Base-by-base conservation (phyloP, 2,329 filamentous ascomycete genomes). In the Exophiala lecanii-corni region DNA sequence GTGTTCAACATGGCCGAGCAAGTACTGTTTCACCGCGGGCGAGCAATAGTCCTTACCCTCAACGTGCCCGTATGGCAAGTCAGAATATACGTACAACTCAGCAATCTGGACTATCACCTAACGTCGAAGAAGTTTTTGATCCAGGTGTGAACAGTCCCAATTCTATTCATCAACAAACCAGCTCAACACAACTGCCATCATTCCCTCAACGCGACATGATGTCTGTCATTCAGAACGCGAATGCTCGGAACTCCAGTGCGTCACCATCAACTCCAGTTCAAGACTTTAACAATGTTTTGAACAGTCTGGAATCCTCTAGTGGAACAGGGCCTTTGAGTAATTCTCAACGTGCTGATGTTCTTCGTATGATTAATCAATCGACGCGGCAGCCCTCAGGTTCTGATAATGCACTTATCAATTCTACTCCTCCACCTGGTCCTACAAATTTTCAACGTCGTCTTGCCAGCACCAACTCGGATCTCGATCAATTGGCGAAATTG, bases 401-500 rank as follows among this genome's bases (percentile, higher is more conserved):
- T 12, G 78, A 79, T 58, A 81, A 78, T 50, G 76, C 78, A 2
- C 65, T 81, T 9, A 68, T 75, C 33, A 74, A 72, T 12, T 76
- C 76, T 3, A 70, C 65, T 9, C 69, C 77, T 0, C 76, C 76
- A 1, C 65, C 71, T 1, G 73, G 78, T 64, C 73, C 75, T 1
- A 68, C 71, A 18, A 66, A 68, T 48, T 70, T 69, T 53, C 60
- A 62, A 23, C 58, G 58, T 20, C 66, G 63, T 12, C 63, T 92
- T 49, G 77, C 74, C 34, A 77, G 77, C 47, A 89, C 84, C 3
- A 76, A 84, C 49, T 73, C 82, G 10, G 85, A 94, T 50, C 76
- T 96, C 19, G 86, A 92, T 39, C 76, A 84, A 20, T 73, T 97
- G 2, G 79, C 86, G 50, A 82, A 82, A 32, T 72, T 95, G 57